Conservation (phyloP, 805 yeast species). For the Naumovozyma castellii region DNA sequence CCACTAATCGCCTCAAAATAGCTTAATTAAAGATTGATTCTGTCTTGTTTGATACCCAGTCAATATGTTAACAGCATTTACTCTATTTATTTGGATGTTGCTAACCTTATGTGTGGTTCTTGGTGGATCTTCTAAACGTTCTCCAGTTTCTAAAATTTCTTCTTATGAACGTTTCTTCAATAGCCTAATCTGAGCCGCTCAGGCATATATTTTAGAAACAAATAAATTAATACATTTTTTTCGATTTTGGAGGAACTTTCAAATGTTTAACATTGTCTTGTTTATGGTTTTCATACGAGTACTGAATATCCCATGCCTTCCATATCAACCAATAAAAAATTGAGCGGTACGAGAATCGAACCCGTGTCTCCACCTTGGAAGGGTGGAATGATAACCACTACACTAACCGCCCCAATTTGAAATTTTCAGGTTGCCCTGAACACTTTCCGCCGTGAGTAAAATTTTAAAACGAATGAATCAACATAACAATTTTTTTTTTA, state of each 20-base stretch:
- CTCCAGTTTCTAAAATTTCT: neutral
- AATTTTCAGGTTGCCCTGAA: too few relatives aligned
- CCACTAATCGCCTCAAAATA: constrained; percentile 6
- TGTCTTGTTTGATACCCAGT: neutral
- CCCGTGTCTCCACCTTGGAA: constrained; percentile 92
- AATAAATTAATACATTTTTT: too few relatives aligned
- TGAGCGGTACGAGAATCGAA: constrained; percentile 60
- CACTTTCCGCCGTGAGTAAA: too few relatives aligned
- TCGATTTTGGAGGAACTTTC: too few relatives aligned
- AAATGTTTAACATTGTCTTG: too few relatives aligned
- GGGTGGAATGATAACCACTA: constrained; percentile 88
- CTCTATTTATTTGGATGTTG: neutral
- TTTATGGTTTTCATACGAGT: too few relatives aligned
- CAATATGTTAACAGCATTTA: neutral
- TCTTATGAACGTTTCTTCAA: neutral
- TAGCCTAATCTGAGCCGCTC: neutral
- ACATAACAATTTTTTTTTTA: too few relatives aligned
- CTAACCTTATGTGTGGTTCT: neutral
- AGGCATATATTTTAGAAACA: too few relatives aligned
- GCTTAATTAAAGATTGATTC: neutral
- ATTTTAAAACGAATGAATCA: too few relatives aligned
- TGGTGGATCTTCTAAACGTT: neutral
- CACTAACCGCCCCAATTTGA: constrained; percentile 90
- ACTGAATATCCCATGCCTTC: too few relatives aligned
- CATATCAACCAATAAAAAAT: too few relatives aligned